phyloP scores from a whole-genome alignment of 2,329 filamentous ascomycete species.

The Trichophyton schoenleinii region DNA sequence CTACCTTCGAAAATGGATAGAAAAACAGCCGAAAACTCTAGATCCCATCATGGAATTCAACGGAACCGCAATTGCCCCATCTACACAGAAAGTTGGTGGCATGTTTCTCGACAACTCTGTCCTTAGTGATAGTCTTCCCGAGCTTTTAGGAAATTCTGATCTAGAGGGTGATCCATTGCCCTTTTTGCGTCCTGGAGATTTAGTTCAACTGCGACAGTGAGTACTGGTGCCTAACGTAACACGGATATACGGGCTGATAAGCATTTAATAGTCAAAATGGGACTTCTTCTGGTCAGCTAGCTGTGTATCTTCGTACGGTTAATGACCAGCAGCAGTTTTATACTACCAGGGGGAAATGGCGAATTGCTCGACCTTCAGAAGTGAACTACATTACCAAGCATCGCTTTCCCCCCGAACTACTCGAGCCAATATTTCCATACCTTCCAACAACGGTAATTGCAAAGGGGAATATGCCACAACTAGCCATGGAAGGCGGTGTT shows the following conservation, averaged over 20 bases:
- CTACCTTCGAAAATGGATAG: slow-evolving; percentile 32
- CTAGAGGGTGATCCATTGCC: slow-evolving; percentile 20
- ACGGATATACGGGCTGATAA: slow-evolving; percentile 10
- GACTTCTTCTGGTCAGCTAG: slow-evolving; percentile 20
- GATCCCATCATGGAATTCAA: not conserved
- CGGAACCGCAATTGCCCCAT: not conserved
- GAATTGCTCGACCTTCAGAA: slow-evolving; percentile 24
- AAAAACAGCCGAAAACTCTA: not conserved
- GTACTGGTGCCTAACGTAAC: slow-evolving; percentile 6
- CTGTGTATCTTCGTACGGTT: slow-evolving; percentile 31
- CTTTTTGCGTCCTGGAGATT: slow-evolving; percentile 30
- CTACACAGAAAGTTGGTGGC: slow-evolving; percentile 3
- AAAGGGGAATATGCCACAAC: slow-evolving; percentile 22
- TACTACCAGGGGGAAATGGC: slow-evolving; percentile 32
- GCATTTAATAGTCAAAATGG: slow-evolving; percentile 10
- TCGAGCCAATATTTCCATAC: slow-evolving; percentile 39
- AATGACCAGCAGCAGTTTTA: slow-evolving; percentile 34
- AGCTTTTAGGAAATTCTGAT: slow-evolving; percentile 4
- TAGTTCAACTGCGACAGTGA: slow-evolving; percentile 27
- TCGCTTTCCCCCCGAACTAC: slow-evolving; percentile 34
- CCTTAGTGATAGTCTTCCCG: slow-evolving; percentile 4
- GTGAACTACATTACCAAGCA: slow-evolving; percentile 40
- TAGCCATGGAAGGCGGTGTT: slow-evolving; percentile 30
- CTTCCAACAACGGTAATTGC: slow-evolving; percentile 32
- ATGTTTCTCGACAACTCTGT: slow-evolving; percentile 12